A percentile compares a stretch with the other conserved stretches of the same genome.
Evolutionary conservation across 345 rosid species (phyloP).

Genomic region (Lepidium sativum): DNA sequence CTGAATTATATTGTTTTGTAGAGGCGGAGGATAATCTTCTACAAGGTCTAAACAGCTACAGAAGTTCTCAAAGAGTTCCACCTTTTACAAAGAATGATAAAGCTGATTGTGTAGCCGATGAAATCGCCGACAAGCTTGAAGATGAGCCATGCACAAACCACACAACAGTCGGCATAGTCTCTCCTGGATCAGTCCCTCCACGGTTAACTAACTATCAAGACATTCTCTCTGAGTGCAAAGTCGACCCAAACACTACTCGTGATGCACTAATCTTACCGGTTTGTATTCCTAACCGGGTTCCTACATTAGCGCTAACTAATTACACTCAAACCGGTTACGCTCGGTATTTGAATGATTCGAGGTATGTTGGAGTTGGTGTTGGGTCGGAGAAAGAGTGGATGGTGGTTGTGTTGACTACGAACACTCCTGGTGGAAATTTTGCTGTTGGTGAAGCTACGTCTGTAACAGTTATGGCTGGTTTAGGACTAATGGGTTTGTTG

Average conservation of each 20-base stretch:
- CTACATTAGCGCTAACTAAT: slow-evolving; percentile 57
- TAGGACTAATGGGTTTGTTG: slow-evolving; percentile 13
- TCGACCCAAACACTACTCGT: slow-evolving; percentile 43
- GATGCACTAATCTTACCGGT: slow-evolving; percentile 58
- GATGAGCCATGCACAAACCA: slow-evolving; percentile 41
- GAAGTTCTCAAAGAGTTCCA: slow-evolving; percentile 38
- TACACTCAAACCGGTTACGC: slow-evolving; percentile 52
- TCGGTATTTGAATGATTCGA: slow-evolving; percentile 48
- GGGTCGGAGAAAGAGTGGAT: slow-evolving; percentile 76
- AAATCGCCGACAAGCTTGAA: slow-evolving; percentile 45
- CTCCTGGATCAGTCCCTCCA: slow-evolving; percentile 24
- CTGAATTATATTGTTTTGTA: slow-evolving; percentile 13
- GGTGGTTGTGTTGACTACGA: slow-evolving; percentile 50
- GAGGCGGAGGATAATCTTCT: slow-evolving; percentile 59
- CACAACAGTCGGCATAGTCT: background rate
- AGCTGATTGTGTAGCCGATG: slow-evolving; percentile 57
- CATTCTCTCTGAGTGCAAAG: slow-evolving; percentile 42
- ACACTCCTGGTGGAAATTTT: slow-evolving; percentile 41
- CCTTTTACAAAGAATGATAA: slow-evolving; percentile 40
- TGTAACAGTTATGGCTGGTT: background rate
- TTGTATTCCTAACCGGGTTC: slow-evolving; percentile 50
- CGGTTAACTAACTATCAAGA: slow-evolving; percentile 36
- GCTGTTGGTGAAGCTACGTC: slow-evolving; percentile 21
- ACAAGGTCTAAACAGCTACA: slow-evolving; percentile 64
- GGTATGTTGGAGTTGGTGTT: slow-evolving; percentile 48